A percentile compares a stretch with the other conserved stretches of the same genome.
phyloP scores from a whole-genome alignment of 257 asterid genomes.

The Buddleja alternifolia region DNA sequence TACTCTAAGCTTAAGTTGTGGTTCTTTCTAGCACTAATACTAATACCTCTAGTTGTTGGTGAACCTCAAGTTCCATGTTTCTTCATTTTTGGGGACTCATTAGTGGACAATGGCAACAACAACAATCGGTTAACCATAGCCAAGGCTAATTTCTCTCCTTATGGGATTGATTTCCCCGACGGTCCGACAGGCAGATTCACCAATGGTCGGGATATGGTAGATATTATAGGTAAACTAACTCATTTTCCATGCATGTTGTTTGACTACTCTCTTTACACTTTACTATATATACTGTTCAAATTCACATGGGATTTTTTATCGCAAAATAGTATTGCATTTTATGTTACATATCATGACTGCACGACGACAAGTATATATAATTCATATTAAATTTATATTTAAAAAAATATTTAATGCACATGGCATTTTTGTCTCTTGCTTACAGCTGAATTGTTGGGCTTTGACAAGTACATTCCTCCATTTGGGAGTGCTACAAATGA shows the following conservation, averaged over 20 bases:
- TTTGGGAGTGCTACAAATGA: constrained; percentile 40
- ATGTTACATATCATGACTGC: too few relatives aligned
- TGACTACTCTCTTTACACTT: too few relatives aligned
- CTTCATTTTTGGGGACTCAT: constrained; percentile 42
- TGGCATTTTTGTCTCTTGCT: not conserved
- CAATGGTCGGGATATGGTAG: constrained; percentile 30
- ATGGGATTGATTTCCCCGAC: constrained; percentile 40
- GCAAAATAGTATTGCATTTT: too few relatives aligned
- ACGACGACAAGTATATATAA: too few relatives aligned
- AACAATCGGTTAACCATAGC: constrained; percentile 28
- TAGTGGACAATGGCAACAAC: constrained; percentile 45
- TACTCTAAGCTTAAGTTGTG: not conserved
- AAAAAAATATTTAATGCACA: not conserved
- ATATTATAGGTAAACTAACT: constrained; percentile 26
- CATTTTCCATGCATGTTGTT: too few relatives aligned
- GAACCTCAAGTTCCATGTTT: constrained; percentile 42
- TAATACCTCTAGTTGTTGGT: not conserved
- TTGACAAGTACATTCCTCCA: constrained; percentile 47
- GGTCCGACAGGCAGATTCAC: constrained; percentile 43
- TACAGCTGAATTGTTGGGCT: constrained; percentile 58
- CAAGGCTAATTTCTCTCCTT: constrained; percentile 39
- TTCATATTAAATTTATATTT: too few relatives aligned
- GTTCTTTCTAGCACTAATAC: too few relatives aligned
- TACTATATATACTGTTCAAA: too few relatives aligned
- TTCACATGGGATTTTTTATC: too few relatives aligned